These are phyloP conservation scores for Boletus reticuloceps DNA, from an alignment of 768 basidiomycete genomes.

Conservation along the genomic window DNA sequence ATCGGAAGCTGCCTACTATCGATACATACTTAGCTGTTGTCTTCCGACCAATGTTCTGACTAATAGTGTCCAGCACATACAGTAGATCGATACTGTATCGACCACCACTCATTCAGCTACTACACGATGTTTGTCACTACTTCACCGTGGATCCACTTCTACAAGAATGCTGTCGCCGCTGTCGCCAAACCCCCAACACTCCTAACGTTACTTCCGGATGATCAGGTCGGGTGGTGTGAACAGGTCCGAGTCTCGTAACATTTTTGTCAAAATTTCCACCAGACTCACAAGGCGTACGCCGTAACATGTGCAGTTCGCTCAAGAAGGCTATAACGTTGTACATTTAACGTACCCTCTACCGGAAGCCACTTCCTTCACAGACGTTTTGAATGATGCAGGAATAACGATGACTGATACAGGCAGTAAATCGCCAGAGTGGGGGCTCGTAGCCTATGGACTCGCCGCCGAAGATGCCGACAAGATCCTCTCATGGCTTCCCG, in stretches of 20 bases:
- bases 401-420: conserved; percentile 5
- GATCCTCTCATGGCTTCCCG: conserved; percentile 6
- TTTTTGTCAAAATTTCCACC: background rate
- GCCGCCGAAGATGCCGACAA: conserved; percentile 20
- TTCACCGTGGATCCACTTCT: conserved; percentile 13
- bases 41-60: too few species aligned
- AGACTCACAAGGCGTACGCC: background rate
- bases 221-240: conserved; percentile 35
- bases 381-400: conserved; percentile 17
- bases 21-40: too few species aligned
- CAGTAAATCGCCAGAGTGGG: conserved; percentile 20
- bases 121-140: conserved; percentile 1
- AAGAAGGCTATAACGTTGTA: conserved; percentile 40
- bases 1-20: too few species aligned
- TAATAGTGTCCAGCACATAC: too few species aligned
- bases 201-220: conserved; percentile 29
- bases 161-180: conserved; percentile 30
- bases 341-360: conserved; percentile 29
- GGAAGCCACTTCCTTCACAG: conserved; percentile 10
- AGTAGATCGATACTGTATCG: too few species aligned
- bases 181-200: conserved; percentile 31
- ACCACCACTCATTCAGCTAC: too few species aligned
- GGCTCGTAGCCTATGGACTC: conserved; percentile 33
- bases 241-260: conserved; percentile 30
- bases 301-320: conserved; percentile 27